Evolutionary conservation across 2,329 filamentous ascomycete species (phyloP).

Genomic region (Purpureocillium takamizusanense): DNA sequence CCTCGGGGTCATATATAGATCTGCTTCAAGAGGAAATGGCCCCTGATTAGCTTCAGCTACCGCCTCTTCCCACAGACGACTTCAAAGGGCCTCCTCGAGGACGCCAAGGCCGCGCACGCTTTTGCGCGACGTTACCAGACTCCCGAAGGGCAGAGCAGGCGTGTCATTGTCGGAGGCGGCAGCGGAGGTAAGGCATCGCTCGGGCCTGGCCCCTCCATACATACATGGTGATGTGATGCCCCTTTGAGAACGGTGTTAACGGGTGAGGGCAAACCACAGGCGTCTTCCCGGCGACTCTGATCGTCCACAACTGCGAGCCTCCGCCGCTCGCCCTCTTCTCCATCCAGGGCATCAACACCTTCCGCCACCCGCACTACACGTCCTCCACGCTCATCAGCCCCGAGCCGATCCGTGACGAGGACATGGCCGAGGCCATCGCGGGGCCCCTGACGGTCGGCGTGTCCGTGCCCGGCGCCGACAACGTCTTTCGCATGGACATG

Average conservation of each 20-base stretch:
- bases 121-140: conserved; percentile 17
- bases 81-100: conserved; percentile 17
- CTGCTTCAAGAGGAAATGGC: conserved; percentile 21
- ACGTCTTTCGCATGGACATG: conserved; percentile 16
- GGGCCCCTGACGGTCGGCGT: conserved; percentile 15
- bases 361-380: conserved; percentile 25
- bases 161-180: conserved; percentile 21
- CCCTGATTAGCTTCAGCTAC: conserved; percentile 24
- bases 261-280: conserved; percentile 10
- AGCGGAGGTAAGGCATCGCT: conserved; percentile 24
- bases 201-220: too few species aligned
- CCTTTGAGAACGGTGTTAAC: too few species aligned
- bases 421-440: conserved; percentile 13
- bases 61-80: conserved; percentile 23
- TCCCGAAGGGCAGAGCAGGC: conserved; percentile 7
- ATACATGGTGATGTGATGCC: too few species aligned
- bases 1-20: conserved; percentile 9
- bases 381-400: conserved; percentile 20
- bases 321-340: conserved; percentile 22
- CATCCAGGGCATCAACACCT: conserved; percentile 25
- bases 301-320: conserved; percentile 18
- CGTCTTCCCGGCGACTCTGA: conserved; percentile 19
- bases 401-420: conserved; percentile 14
- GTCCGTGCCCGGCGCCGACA: conserved; percentile 5
- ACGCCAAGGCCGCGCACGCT: conserved; percentile 19